Percentiles rank a stretch among this genome's conserved stretches.
phyloP scores from a whole-genome alignment of 2,329 filamentous ascomycete species.

The Ustilaginoidea virens region DNA sequence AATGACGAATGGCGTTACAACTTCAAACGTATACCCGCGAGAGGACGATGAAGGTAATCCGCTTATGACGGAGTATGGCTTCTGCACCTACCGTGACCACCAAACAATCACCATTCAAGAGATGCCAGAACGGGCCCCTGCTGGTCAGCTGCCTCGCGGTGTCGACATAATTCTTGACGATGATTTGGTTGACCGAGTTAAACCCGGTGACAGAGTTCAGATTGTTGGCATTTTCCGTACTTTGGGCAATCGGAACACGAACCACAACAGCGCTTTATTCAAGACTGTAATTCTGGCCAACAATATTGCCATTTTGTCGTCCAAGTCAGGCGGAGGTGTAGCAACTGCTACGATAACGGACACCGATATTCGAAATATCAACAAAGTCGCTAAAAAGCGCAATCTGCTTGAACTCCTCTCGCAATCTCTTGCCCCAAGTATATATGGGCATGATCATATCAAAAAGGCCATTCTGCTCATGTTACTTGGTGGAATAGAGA shows the following conservation, averaged over 20 bases:
- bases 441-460: constrained; percentile 92
- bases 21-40: constrained; percentile 82
- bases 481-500: constrained; percentile 91
- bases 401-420: constrained; percentile 86
- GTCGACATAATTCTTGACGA: constrained; percentile 96
- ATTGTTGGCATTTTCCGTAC: constrained; percentile 94
- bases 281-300: constrained; percentile 89
- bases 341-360: constrained; percentile 88
- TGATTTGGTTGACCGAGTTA: constrained; percentile 85
- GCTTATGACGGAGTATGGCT: constrained; percentile 87
- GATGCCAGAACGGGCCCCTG: constrained; percentile 93
- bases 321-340: constrained; percentile 88
- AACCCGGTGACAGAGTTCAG: constrained; percentile 91
- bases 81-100: constrained; percentile 89
- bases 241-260: constrained; percentile 84
- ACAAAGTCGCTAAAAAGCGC: constrained; percentile 89
- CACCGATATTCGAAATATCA: constrained; percentile 95
- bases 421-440: constrained; percentile 88
- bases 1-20: constrained; percentile 84
- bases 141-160: constrained; percentile 84
- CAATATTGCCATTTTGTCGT: constrained; percentile 86
- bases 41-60: constrained; percentile 89
- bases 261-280: constrained; percentile 82
- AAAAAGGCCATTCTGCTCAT: constrained; percentile 95
- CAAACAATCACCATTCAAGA: constrained; percentile 98